phyloP scores from a whole-genome alignment of 2,329 filamentous ascomycete genomes.

The Tricladium varicosporioides region DNA sequence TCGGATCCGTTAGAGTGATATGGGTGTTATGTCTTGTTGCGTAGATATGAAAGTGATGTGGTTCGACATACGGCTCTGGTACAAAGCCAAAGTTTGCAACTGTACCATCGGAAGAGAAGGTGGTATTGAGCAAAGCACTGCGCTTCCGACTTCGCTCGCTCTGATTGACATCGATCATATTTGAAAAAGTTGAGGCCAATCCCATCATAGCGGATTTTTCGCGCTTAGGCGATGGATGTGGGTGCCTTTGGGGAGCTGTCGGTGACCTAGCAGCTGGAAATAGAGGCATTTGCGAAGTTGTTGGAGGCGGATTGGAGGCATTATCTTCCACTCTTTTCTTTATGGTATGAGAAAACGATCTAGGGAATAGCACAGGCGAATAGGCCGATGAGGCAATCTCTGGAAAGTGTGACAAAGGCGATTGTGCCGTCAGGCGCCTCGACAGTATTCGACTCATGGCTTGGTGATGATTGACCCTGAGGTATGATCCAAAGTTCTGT shows the following conservation, averaged over 20 bases:
- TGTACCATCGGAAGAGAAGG: constrained; percentile 16
- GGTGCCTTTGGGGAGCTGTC: too few species aligned
- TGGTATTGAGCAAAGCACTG: constrained; percentile 10
- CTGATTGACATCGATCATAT: neutral
- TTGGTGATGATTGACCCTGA: constrained; percentile 5
- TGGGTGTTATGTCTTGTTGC: constrained; percentile 93
- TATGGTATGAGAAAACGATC: constrained; percentile 36
- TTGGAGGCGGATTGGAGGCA: neutral
- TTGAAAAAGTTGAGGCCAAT: neutral
- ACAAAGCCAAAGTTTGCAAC: constrained; percentile 8
- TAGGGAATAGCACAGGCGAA: constrained; percentile 21
- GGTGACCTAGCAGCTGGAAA: neutral
- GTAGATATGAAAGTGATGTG: constrained; percentile 85
- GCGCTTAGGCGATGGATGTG: too few species aligned
- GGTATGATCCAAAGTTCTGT: neutral
- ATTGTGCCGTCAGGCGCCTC: constrained; percentile 31
- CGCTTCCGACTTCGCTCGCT: neutral
- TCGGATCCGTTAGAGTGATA: constrained; percentile 82
- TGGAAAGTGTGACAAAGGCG: constrained; percentile 17
- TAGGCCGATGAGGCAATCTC: constrained; percentile 12
- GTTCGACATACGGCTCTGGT: constrained; percentile 47
- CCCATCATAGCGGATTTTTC: neutral
- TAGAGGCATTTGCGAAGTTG: neutral
- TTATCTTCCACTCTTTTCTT: constrained; percentile 22
- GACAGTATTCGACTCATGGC: constrained; percentile 32